Evolutionary conservation across 257 asterid genomes (phyloP), one percentile per base, ranked within the genome.

Genomic region (Marsdenia floribunda): DNA sequence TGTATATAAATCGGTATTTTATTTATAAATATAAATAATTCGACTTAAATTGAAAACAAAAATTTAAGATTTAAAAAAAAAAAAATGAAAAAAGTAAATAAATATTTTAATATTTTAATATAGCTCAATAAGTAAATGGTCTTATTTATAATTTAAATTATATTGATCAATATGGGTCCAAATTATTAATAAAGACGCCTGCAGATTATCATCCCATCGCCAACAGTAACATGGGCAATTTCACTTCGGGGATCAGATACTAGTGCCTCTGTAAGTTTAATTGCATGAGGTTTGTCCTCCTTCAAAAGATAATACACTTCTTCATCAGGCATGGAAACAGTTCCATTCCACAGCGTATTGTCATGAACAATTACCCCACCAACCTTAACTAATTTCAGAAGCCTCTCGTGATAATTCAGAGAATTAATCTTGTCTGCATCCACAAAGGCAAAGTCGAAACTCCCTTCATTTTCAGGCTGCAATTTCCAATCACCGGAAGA

Each of bases 151-250:
- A 29, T 29, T 29, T 29, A 29, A 29, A 29, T 29, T 29, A 29
- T 29, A 29, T 44, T 22, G 29, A 55, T 21, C 29, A 55, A 21
- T 1, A 53, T 53, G 29, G 11, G 26, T 55, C 61, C 22, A 21
- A 55, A 6, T 21, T 18, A 42, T 59, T 33, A 60, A 33, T 33
- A 85, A 15, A 79, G 75, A 59, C 80, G 84, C 24, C 86, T 70
- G 44, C 88, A 86, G 1, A 86, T 19, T 6, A 88, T 85, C 46
- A 88, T 79, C 57, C 87, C 93, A 74, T 88, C 93, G 21, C 93
- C 93, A 0, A 86, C 35, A 59, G 91, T 80, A 50, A 82, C 42
- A 70, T 74, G 89, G 66, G 89, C 83, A 57, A 88, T 82, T 13
- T 87, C 84, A 9, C 85, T 72, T 1, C 88, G 83, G 37, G 67